Evolutionary conservation across 352 stramenopile genomes (phyloP).

Genomic region (Salisapilia sapeloensis): DNA sequence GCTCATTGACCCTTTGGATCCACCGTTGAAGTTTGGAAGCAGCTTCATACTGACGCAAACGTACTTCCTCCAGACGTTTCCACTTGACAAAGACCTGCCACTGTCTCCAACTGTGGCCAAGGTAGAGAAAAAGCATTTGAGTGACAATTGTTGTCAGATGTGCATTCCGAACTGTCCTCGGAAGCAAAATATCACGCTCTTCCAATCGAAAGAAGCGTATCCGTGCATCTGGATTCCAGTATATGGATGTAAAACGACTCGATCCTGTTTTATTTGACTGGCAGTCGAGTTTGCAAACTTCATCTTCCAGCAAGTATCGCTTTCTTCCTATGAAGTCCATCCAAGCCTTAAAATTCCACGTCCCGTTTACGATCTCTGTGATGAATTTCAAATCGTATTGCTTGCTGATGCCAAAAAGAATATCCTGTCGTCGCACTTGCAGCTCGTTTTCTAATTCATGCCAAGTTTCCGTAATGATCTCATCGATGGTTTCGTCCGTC

Average conservation of each 20-base stretch:
- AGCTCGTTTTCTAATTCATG: no score
- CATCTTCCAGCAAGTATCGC: slow-evolving; percentile 28
- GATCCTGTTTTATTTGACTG: no score
- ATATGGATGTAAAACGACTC: slow-evolving; percentile 1
- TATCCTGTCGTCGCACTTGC: slow-evolving; percentile 26
- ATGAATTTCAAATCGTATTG: slow-evolving; percentile 24
- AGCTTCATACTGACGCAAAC: slow-evolving; percentile 6
- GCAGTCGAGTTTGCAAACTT: slow-evolving; percentile 8
- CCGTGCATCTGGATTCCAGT: slow-evolving; percentile 20
- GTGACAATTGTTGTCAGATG: slow-evolving; percentile 26
- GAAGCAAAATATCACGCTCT: slow-evolving; percentile 19
- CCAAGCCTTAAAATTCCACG: slow-evolving; percentile 25
- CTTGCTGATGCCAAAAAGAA: slow-evolving; percentile 15
- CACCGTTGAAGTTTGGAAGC: slow-evolving; percentile 22
- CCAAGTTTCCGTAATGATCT: slow-evolving; percentile 24
- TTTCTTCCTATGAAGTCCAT: slow-evolving; percentile 19
- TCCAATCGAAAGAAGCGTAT: slow-evolving; percentile 38
- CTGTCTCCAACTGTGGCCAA: slow-evolving; percentile 35
- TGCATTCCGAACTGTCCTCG: slow-evolving; percentile 11
- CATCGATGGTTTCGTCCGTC: slow-evolving; percentile 13
- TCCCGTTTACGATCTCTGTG: slow-evolving; percentile 9
- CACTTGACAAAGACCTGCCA: slow-evolving; percentile 24
- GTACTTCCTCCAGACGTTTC: slow-evolving; percentile 15
- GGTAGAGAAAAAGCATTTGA: slow-evolving; percentile 45
- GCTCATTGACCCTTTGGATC: slow-evolving; percentile 9